Evolutionary conservation across 2,329 filamentous ascomycete genomes (phyloP).

Genomic region (Diaporthe sp.): DNA sequence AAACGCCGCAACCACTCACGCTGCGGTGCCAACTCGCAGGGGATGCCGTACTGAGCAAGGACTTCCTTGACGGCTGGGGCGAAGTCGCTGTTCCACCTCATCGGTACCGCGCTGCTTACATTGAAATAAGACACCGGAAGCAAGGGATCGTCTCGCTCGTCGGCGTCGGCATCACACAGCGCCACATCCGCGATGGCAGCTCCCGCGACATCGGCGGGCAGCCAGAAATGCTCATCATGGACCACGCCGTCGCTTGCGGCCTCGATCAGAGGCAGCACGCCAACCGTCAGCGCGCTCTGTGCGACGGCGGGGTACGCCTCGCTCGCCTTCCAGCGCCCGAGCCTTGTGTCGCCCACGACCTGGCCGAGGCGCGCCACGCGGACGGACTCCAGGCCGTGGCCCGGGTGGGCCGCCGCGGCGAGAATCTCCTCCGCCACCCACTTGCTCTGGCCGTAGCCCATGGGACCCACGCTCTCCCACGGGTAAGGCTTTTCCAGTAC

Average conservation of each 20-base stretch:
- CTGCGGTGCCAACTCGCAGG: constrained; percentile 2
- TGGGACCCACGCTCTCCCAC: constrained; percentile 39
- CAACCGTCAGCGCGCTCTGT: constrained; percentile 21
- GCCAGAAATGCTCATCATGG: constrained; percentile 16
- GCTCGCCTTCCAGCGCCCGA: constrained; percentile 17
- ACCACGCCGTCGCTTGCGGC: not conserved
- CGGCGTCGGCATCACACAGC: not conserved
- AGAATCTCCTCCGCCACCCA: constrained; percentile 49
- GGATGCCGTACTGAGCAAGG: not conserved
- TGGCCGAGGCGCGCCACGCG: constrained; percentile 49
- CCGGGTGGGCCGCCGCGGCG: constrained; percentile 40
- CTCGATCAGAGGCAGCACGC: constrained; percentile 18
- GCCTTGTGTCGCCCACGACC: constrained; percentile 42
- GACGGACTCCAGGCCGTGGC: constrained; percentile 39
- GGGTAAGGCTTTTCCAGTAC: constrained; percentile 40
- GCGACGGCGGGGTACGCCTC: constrained; percentile 21
- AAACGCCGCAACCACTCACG: constrained; percentile 11
- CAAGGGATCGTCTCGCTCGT: not conserved
- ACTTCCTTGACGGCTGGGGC: not conserved
- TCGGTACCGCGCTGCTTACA: not conserved
- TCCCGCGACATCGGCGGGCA: constrained; percentile 1
- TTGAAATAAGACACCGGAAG: constrained; percentile 4
- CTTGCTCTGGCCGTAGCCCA: constrained; percentile 51
- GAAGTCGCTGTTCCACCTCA: constrained; percentile 21
- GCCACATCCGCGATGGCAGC: constrained; percentile 1